phyloP scores from a whole-genome alignment of 352 stramenopile genomes.

The Globisporangium irregulare region DNA sequence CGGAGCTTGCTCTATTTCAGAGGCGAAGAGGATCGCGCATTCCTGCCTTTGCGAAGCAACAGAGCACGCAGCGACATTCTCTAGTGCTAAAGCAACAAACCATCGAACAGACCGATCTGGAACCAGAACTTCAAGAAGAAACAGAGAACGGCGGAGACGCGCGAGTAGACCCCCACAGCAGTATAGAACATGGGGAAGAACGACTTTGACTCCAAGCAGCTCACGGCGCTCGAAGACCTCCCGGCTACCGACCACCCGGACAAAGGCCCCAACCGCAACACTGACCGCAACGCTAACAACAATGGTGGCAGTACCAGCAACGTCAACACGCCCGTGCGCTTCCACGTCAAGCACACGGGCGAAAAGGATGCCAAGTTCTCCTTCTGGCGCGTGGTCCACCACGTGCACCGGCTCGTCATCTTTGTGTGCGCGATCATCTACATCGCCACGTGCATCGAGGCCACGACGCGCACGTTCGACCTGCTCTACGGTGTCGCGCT shows the following conservation, averaged over 20 bases:
- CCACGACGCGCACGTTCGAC: background rate
- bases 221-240: constrained; percentile 1
- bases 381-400: background rate
- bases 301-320: background rate
- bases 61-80: too few relatives aligned
- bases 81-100: too few relatives aligned
- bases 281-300: background rate
- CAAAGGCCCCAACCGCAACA: background rate
- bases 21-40: too few relatives aligned
- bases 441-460: constrained; percentile 3
- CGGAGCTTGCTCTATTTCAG: too few relatives aligned
- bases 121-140: too few relatives aligned
- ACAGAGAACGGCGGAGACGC: too few relatives aligned
- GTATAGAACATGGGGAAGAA: background rate
- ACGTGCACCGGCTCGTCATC: background rate
- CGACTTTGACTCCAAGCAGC: constrained; percentile 1
- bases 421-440: background rate
- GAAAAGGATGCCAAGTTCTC: background rate
- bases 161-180: too few relatives aligned
- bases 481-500: background rate
- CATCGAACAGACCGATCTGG: too few relatives aligned
- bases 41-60: too few relatives aligned
- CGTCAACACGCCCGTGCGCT: background rate
- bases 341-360: background rate
- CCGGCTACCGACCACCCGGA: background rate